phyloP scores from a whole-genome alignment of 805 yeast genomes.

The Metschnikowia drakensbergensis region DNA sequence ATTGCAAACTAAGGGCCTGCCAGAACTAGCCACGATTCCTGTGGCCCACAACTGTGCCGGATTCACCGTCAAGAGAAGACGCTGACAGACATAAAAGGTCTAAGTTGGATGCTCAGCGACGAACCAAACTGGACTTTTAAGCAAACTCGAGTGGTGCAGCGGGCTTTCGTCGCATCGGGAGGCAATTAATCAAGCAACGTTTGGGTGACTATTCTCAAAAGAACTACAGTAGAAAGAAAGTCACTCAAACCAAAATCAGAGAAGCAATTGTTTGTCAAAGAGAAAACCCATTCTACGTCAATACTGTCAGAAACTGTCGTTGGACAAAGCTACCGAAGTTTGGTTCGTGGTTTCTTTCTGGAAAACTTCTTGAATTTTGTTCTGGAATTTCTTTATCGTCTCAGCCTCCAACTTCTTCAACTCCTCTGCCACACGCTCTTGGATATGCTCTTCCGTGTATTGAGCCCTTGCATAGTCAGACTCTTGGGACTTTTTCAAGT shows the following conservation, averaged over 20 bases:
- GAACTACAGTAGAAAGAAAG: conserved; percentile 76
- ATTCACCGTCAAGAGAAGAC: too few relatives aligned
- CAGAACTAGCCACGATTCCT: too few relatives aligned
- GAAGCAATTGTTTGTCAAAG: conserved; percentile 96
- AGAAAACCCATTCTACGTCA: conserved; percentile 94
- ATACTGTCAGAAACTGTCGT: conserved; percentile 81
- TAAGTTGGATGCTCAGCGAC: too few relatives aligned
- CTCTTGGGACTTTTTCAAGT: conserved; percentile 59
- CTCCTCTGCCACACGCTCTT: conserved; percentile 59
- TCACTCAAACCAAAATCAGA: conserved; percentile 78
- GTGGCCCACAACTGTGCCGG: too few relatives aligned
- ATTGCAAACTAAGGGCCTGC: too few relatives aligned
- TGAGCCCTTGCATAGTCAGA: conserved; percentile 71
- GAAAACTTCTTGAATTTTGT: conserved; percentile 43
- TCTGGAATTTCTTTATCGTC: conserved; percentile 49
- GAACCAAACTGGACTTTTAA: too few relatives aligned
- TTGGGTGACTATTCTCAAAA: conserved; percentile 80
- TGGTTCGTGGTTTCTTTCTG: conserved; percentile 32
- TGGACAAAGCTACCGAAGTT: conserved; percentile 28
- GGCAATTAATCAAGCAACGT: conserved; percentile 60
- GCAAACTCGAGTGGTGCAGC: too few relatives aligned
- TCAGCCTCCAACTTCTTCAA: conserved; percentile 52
- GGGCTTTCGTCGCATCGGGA: too few relatives aligned
- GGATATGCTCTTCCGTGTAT: conserved; percentile 60
- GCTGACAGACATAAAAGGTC: too few relatives aligned